Base-by-base conservation (phyloP, 148 eudicot species). In the Spergularia bocconei region DNA sequence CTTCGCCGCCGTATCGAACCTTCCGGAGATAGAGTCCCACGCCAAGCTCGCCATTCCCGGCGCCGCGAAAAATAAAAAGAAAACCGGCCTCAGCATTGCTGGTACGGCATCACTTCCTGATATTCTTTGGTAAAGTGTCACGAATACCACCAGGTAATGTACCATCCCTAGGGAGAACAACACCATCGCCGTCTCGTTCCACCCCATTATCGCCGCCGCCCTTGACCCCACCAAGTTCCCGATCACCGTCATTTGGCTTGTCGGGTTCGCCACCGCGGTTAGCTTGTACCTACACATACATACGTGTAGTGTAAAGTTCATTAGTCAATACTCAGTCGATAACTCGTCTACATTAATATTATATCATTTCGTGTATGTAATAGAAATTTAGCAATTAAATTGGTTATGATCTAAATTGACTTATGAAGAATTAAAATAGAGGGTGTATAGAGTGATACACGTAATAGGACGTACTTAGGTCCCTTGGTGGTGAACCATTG, bases 401-500 rank as follows among this genome's bases (percentile, higher is more conserved):
- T 29, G 36, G 36, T 0, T 29, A 29, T 2, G 36, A 29, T 29
- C 4, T 2, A 29, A 29, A 29, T 29, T 29, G 36, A 29, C 36
- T 29, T 29, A 29, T 29, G 36, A 29, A 29, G 1, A 3, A 29
- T 2, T 29, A 29, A 29, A 29, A 2, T 29, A 29, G 36, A 29
- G 36, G 36, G 36, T 44, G 48, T 44, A 44, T 6, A 44, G 48
- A 44, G 36, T 29, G 48, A 9, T 44, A 44, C 48, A 44, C 48
- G 6, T 44, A 44, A 44, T 44, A 44, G 48, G 10, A 12, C 75
- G 16, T 72, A 72, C 75, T 72, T 72, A n/a, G 11, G 52, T 33
- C 82, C 82, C 36, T 82, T 78, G 47, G 86, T 78, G 48, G 85
- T 87, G 50, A 87, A 69, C 88, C 90, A 87, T 50, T 83, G 82